A percentile compares a stretch with the other conserved stretches of the same genome.
phyloP scores from a whole-genome alignment of 2,329 filamentous ascomycete genomes.

The Fonsecaea pugnacius region DNA sequence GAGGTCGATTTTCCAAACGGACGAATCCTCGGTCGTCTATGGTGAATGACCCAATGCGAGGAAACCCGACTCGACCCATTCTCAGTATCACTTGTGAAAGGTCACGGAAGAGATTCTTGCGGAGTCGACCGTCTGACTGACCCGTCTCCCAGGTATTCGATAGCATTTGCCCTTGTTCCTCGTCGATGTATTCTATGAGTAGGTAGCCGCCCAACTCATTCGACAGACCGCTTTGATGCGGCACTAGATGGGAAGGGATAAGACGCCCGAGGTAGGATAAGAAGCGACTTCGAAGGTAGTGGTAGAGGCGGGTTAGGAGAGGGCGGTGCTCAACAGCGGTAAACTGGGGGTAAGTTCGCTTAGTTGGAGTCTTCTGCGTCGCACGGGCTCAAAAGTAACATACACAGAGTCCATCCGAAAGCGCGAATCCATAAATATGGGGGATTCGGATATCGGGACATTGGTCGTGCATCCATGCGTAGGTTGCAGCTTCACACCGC shows the following conservation, averaged over 20 bases:
- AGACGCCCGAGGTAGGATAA: slow-evolving; percentile 5
- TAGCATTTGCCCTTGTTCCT: background rate
- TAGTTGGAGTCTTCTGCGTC: background rate
- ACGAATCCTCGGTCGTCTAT: slow-evolving; percentile 37
- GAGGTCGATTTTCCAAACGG: slow-evolving; percentile 37
- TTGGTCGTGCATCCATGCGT: slow-evolving; percentile 37
- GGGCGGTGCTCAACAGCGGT: slow-evolving; percentile 5
- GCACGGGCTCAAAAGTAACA: background rate
- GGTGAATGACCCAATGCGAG: slow-evolving; percentile 37
- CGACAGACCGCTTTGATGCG: background rate
- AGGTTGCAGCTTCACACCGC: slow-evolving; percentile 40
- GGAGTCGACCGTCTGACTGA: slow-evolving; percentile 9
- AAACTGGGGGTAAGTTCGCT: background rate
- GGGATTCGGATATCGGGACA: slow-evolving; percentile 1
- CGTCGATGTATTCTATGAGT: slow-evolving; percentile 6
- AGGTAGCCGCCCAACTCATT: slow-evolving; percentile 2
- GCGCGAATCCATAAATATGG: background rate
- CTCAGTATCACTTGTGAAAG: slow-evolving; percentile 38
- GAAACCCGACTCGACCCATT: slow-evolving; percentile 30
- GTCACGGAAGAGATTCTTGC: slow-evolving; percentile 35
- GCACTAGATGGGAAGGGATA: slow-evolving; percentile 7
- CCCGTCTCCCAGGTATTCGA: slow-evolving; percentile 2
- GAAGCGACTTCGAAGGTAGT: background rate
- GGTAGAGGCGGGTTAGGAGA: background rate
- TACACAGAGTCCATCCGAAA: background rate